Percentiles rank a stretch among this genome's conserved stretches.
phyloP scores from a whole-genome alignment of 139 green algal species.

The Gonium pectorale region DNA sequence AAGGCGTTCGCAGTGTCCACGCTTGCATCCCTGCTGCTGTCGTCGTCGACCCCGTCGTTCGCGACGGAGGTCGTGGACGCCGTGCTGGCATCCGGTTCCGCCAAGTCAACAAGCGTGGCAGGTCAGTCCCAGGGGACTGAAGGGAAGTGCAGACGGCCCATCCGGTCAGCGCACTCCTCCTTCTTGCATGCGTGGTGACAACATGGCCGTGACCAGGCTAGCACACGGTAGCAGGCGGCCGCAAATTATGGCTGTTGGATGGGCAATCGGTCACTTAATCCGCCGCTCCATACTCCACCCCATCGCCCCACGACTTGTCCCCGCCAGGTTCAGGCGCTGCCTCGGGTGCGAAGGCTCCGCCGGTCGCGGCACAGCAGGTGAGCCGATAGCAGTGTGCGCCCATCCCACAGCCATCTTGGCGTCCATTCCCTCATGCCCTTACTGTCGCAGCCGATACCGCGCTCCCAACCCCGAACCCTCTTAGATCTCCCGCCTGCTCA shows the following conservation, averaged over 20 bases:
- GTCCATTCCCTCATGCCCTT: background rate
- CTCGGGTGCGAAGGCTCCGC: no score
- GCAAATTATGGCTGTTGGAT: no score
- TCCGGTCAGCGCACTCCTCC: background rate
- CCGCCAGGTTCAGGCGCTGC: no score
- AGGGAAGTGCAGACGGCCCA: background rate
- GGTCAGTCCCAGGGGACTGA: background rate
- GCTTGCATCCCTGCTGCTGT: background rate
- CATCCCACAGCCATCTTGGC: no score
- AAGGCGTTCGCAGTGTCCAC: conserved; percentile 8
- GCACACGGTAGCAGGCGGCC: no score
- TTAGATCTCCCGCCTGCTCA: background rate
- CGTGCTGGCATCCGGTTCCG: background rate
- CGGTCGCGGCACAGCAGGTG: no score
- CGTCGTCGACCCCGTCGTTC: conserved; percentile 12
- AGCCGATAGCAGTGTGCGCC: no score
- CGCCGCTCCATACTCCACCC: no score
- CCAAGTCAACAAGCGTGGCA: no score
- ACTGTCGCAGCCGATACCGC: background rate
- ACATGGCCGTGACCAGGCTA: background rate
- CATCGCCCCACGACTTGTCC: no score
- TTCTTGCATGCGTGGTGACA: background rate
- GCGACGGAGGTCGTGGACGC: background rate
- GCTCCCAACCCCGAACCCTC: background rate
- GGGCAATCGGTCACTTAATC: no score